A percentile compares a stretch with the other conserved stretches of the same genome.
These are phyloP conservation scores for Penicillium corylophilum DNA, from an alignment of 2,329 filamentous ascomycete genomes.

Conservation along the genomic window DNA sequence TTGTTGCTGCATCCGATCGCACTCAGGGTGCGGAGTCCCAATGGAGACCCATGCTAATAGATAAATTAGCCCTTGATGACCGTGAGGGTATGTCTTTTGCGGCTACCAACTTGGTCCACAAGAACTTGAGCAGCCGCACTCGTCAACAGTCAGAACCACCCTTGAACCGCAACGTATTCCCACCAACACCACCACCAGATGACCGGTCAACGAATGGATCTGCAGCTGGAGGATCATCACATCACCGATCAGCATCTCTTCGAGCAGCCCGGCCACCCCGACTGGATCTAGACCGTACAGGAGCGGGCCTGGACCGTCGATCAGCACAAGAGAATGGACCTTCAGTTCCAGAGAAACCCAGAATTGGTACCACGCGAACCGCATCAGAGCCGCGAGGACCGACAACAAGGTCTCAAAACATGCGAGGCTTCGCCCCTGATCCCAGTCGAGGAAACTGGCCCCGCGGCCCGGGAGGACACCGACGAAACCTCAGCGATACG, in stretches of 20 bases:
- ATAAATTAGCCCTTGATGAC: constrained; percentile 60
- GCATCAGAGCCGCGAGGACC: constrained; percentile 54
- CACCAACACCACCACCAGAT: constrained; percentile 97
- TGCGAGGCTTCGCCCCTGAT: constrained; percentile 29
- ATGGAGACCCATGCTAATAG: constrained; percentile 75
- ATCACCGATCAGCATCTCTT: constrained; percentile 49
- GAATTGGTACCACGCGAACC: constrained; percentile 50
- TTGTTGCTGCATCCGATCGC: constrained; percentile 84
- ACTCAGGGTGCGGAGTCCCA: constrained; percentile 66
- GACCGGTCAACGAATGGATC: constrained; percentile 60
- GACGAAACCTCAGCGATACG: constrained; percentile 34
- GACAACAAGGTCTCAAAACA: constrained; percentile 31
- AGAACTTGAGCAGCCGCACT: constrained; percentile 70
- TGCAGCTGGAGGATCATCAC: constrained; percentile 19
- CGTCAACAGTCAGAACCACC: constrained; percentile 85
- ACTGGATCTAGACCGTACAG: constrained; percentile 40
- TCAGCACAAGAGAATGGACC: constrained; percentile 12
- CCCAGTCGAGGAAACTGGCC: constrained; percentile 29
- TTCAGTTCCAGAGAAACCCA: constrained; percentile 35
- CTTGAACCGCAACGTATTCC: constrained; percentile 76
- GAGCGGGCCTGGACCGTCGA: constrained; percentile 34
- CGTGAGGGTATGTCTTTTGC: constrained; percentile 88
- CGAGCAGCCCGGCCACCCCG: constrained; percentile 48
- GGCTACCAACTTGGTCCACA: constrained; percentile 88
- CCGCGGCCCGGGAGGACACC: constrained; percentile 32